Percentiles rank a stretch among this genome's conserved stretches.
These are phyloP conservation scores for Sporothrix brunneoviolacea DNA, from an alignment of 2,329 filamentous ascomycete species.

Conservation along the genomic window DNA sequence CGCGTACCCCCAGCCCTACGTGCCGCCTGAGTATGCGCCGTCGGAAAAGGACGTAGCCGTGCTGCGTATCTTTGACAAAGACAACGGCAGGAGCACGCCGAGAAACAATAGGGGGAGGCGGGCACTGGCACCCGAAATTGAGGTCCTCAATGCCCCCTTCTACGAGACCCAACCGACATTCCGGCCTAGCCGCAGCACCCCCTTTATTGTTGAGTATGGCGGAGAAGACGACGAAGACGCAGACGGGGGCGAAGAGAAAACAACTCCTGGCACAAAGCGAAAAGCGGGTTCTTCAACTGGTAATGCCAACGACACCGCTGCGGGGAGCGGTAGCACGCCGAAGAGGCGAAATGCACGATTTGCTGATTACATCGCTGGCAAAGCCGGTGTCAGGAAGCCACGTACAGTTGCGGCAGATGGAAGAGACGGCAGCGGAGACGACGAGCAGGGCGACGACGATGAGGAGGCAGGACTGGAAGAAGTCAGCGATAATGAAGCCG, in stretches of 20 bases:
- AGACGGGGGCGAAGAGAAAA: too few relatives aligned
- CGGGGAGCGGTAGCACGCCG: neutral
- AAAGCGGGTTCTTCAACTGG: too few relatives aligned
- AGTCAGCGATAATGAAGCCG: neutral
- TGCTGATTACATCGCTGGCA: slow-evolving; percentile 16
- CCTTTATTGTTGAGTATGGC: neutral
- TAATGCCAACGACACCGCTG: neutral
- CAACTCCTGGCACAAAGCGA: too few relatives aligned
- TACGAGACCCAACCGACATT: slow-evolving; percentile 27
- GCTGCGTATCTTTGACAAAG: slow-evolving; percentile 21
- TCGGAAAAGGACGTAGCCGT: slow-evolving; percentile 29
- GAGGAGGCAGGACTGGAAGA: neutral
- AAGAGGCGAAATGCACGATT: slow-evolving; percentile 2
- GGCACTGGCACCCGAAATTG: slow-evolving; percentile 37
- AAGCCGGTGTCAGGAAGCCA: neutral
- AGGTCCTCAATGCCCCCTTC: slow-evolving; percentile 44
- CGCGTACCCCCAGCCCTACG: slow-evolving; percentile 38
- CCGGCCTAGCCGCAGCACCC: neutral
- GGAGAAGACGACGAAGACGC: neutral
- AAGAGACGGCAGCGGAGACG: neutral
- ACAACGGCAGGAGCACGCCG: slow-evolving; percentile 12
- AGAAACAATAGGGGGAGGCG: slow-evolving; percentile 25
- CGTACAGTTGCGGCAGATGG: too few relatives aligned
- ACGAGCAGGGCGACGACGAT: neutral
- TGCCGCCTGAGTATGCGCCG: slow-evolving; percentile 33